Percentiles rank a stretch among this genome's conserved stretches.
Evolutionary conservation across 805 yeast genomes (phyloP).

Genomic region (Yamadazyma philogaea): DNA sequence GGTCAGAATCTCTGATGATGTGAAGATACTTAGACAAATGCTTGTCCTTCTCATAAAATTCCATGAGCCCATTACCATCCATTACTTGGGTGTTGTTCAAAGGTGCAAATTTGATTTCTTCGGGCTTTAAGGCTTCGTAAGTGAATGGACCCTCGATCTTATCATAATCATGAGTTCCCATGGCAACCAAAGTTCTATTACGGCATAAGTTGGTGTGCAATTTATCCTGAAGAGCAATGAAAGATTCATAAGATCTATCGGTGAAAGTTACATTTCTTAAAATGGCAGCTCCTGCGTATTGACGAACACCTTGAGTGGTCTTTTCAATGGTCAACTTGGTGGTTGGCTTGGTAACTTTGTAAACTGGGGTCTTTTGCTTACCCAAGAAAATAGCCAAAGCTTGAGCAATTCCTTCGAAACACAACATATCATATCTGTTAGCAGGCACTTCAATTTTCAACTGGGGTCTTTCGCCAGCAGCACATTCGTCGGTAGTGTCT

Average conservation of each 20-base stretch:
- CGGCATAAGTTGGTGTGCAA: conserved; percentile 94
- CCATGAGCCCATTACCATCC: conserved; percentile 78
- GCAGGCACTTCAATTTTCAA: conserved; percentile 97
- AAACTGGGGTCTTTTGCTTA: conserved; percentile 60
- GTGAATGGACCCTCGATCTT: conserved; percentile 77
- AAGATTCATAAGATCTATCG: conserved; percentile 85
- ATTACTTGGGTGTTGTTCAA: conserved; percentile 66
- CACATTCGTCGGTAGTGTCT: conserved; percentile 81
- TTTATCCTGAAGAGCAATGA: conserved; percentile 94
- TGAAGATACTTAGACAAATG: conserved; percentile 86
- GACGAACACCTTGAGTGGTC: conserved; percentile 74
- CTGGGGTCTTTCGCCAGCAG: conserved; percentile 87
- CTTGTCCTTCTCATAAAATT: conserved; percentile 86
- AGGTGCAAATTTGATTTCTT: conserved; percentile 70
- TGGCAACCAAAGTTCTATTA: conserved; percentile 94
- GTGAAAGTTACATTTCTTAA: conserved; percentile 80
- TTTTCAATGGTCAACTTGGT: conserved; percentile 67
- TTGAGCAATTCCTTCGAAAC: conserved; percentile 97
- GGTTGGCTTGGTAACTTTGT: conserved; percentile 60
- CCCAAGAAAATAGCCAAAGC: conserved; percentile 91
- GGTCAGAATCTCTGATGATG: conserved; percentile 83
- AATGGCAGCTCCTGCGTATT: conserved; percentile 93
- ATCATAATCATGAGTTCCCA: conserved; percentile 96
- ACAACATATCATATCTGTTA: conserved; percentile 95
- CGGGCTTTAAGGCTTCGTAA: conserved; percentile 80